Conservation (phyloP, 805 yeast species). For the Zygoascus biomembranicola region DNA sequence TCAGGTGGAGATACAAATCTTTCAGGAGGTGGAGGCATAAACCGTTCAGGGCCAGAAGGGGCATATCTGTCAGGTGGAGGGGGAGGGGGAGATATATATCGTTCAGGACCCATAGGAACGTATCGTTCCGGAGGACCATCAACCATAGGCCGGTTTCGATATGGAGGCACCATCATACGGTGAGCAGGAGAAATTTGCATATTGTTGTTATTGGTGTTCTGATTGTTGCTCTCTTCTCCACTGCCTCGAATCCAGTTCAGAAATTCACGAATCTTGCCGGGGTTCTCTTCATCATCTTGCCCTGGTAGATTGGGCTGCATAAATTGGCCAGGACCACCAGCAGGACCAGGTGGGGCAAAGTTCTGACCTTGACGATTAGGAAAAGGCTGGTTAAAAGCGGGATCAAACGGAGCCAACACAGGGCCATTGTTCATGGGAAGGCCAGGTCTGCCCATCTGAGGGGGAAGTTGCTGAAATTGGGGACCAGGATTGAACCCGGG, state of each 20-base stretch:
- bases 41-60: not conserved
- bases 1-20: too few species aligned
- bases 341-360: not conserved
- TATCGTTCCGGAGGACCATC: not conserved
- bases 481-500: slow-evolving; percentile 1
- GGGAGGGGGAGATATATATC: not conserved
- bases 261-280: not conserved
- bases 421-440: not conserved
- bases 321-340: not conserved
- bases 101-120: not conserved
- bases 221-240: not conserved
- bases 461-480: not conserved
- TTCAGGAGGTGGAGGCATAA: not conserved
- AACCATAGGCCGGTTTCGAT: not conserved
- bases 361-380: not conserved
- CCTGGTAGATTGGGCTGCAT: not conserved
- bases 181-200: not conserved
- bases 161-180: not conserved
- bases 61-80: not conserved
- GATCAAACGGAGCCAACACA: not conserved
- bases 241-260: not conserved
- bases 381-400: not conserved
- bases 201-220: not conserved
- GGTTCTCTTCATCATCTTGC: not conserved
- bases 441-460: not conserved